A percentile compares a stretch with the other conserved stretches of the same genome.
Evolutionary conservation across 768 basidiomycete species (phyloP).

Genomic region (Candolleomyces aberdarensis): DNA sequence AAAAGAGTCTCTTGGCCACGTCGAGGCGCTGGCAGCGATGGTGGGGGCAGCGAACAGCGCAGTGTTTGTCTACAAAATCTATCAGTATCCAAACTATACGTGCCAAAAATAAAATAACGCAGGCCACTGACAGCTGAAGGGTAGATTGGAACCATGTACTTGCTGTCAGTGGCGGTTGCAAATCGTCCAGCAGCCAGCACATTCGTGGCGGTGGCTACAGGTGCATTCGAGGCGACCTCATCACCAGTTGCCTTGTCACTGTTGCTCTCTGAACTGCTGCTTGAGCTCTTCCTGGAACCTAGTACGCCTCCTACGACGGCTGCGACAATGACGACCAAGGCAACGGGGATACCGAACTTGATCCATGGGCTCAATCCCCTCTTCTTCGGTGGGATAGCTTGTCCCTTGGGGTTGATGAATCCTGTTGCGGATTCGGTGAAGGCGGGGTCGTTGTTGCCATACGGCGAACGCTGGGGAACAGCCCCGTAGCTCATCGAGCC

Average conservation of each 20-base stretch:
- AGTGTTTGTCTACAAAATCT: slow-evolving; percentile 58
- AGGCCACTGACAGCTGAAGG: slow-evolving; percentile 73
- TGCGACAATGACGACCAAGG: slow-evolving; percentile 58
- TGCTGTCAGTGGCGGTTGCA: slow-evolving; percentile 75
- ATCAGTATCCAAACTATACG: slow-evolving; percentile 3
- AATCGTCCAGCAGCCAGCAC: slow-evolving; percentile 64
- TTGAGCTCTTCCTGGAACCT: slow-evolving; percentile 56
- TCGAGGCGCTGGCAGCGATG: slow-evolving; percentile 46
- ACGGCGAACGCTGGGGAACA: slow-evolving; percentile 9
- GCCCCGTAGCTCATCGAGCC: slow-evolving; percentile 1
- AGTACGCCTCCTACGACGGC: slow-evolving; percentile 80
- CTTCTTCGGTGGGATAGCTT: slow-evolving; percentile 40
- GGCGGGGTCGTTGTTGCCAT: slow-evolving; percentile 56
- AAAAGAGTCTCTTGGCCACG: slow-evolving; percentile 84
- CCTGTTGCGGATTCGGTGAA: slow-evolving; percentile 61
- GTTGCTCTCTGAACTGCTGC: slow-evolving; percentile 30
- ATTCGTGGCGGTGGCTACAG: slow-evolving; percentile 40
- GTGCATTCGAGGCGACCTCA: slow-evolving; percentile 13
- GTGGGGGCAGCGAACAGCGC: slow-evolving; percentile 71
- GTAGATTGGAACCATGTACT: slow-evolving; percentile 81
- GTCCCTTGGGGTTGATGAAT: slow-evolving; percentile 50
- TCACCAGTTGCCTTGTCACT: slow-evolving; percentile 38
- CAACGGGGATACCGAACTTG: slow-evolving; percentile 69
- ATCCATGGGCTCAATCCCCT: slow-evolving; percentile 64
- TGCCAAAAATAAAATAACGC: background rate